These are phyloP conservation scores for Vitis amurensis DNA, from an alignment of 164 flowering plant species.

Conservation along the genomic window DNA sequence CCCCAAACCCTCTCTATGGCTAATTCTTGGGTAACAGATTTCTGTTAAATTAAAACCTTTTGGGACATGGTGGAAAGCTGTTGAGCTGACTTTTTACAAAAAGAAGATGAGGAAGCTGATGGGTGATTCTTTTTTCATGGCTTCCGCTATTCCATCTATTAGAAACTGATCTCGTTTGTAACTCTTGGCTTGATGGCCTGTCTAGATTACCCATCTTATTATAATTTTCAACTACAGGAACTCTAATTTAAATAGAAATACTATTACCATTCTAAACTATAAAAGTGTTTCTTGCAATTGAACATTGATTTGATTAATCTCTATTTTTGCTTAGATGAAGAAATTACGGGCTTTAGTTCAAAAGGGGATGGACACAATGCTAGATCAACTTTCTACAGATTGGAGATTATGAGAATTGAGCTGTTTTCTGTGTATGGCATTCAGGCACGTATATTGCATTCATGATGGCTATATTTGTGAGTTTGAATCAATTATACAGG, in stretches of 20 bases:
- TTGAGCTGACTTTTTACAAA: background rate
- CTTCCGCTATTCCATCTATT: background rate
- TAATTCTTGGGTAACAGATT: background rate
- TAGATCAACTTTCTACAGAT: slow-evolving; percentile 60
- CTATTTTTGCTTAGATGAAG: slow-evolving; percentile 39
- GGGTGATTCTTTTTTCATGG: background rate
- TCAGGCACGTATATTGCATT: slow-evolving; percentile 52
- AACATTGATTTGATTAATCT: background rate
- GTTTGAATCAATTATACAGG: background rate
- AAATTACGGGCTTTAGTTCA: slow-evolving; percentile 25
- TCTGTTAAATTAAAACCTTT: background rate
- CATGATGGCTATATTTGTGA: slow-evolving; percentile 5
- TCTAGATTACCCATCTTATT: background rate
- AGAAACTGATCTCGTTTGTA: background rate
- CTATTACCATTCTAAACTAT: background rate
- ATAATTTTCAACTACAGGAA: background rate
- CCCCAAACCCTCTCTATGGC: background rate
- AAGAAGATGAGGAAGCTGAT: background rate
- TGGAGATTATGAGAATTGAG: slow-evolving; percentile 74
- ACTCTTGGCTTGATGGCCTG: background rate
- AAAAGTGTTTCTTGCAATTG: background rate
- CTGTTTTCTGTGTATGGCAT: slow-evolving; percentile 72
- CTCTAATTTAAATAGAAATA: background rate
- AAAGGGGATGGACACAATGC: slow-evolving; percentile 26
- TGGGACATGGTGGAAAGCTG: background rate